phyloP scores from a whole-genome alignment of 2,329 filamentous ascomycete genomes.

The Neophaeococcomyces mojaviensis region DNA sequence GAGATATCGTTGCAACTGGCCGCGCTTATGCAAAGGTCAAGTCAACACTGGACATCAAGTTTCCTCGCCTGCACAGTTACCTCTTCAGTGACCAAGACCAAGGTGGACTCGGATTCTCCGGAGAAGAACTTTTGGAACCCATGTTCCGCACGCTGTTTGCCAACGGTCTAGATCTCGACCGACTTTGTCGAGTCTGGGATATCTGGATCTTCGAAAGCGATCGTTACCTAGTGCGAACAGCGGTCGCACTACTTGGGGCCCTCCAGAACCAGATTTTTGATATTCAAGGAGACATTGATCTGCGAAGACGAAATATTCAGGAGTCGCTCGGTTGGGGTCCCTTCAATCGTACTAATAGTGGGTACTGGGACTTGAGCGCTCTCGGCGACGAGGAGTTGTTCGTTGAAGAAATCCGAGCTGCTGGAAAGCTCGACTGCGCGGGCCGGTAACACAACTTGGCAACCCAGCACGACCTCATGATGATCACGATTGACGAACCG shows the following conservation, averaged over 20 bases:
- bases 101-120: slow-evolving; percentile 23
- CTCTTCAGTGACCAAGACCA: slow-evolving; percentile 33
- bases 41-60: slow-evolving; percentile 51
- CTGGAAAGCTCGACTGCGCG: slow-evolving; percentile 32
- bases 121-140: slow-evolving; percentile 43
- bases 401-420: slow-evolving; percentile 35
- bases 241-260: slow-evolving; percentile 35
- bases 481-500: slow-evolving; percentile 1
- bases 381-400: slow-evolving; percentile 36
- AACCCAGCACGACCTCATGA: slow-evolving; percentile 1
- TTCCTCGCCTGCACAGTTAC: slow-evolving; percentile 47
- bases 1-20: slow-evolving; percentile 49
- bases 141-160: slow-evolving; percentile 49
- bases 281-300: slow-evolving; percentile 32
- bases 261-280: slow-evolving; percentile 37
- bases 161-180: slow-evolving; percentile 45
- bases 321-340: slow-evolving; percentile 28
- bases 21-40: slow-evolving; percentile 50
- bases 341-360: slow-evolving; percentile 30
- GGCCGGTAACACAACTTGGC: slow-evolving; percentile 12
- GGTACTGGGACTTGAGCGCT: slow-evolving; percentile 35
- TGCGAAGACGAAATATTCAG: slow-evolving; percentile 23
- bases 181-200: slow-evolving; percentile 52
- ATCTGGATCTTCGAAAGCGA: slow-evolving; percentile 57
- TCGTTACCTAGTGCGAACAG: slow-evolving; percentile 38